phyloP scores from a whole-genome alignment of 805 yeast genomes.

The Lipomyces mesembrius region DNA sequence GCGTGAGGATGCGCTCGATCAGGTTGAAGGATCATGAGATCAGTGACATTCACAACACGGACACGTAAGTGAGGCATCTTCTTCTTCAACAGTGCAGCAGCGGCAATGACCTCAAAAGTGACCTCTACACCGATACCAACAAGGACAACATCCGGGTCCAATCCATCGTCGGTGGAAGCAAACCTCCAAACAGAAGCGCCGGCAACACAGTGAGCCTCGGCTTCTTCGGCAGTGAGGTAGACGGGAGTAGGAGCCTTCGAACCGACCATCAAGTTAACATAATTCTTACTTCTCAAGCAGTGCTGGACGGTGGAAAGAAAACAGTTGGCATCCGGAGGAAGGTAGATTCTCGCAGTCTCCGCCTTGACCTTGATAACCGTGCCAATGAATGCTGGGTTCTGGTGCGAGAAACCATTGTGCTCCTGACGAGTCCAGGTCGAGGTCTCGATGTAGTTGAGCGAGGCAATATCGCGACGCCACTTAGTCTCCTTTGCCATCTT shows the following conservation, averaged over 20 bases:
- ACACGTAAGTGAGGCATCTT: conserved; percentile 32
- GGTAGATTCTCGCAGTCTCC: conserved; percentile 36
- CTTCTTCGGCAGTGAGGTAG: conserved; percentile 36
- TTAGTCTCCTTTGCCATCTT: conserved; percentile 36
- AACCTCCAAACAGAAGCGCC: conserved; percentile 39
- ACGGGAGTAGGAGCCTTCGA: conserved; percentile 35
- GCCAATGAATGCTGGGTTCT: conserved; percentile 37
- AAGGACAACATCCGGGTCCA: conserved; percentile 38
- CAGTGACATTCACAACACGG: conserved; percentile 39
- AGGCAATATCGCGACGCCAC: conserved; percentile 35
- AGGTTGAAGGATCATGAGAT: conserved; percentile 35
- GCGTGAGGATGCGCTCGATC: conserved; percentile 35
- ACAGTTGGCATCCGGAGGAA: conserved; percentile 39
- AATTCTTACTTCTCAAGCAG: conserved; percentile 33
- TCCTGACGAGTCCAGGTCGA: conserved; percentile 40
- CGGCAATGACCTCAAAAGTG: conserved; percentile 38
- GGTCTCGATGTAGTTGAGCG: conserved; percentile 37
- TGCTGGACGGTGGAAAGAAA: conserved; percentile 34
- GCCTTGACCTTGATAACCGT: conserved; percentile 37
- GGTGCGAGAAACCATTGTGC: conserved; percentile 40
- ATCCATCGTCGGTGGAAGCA: conserved; percentile 36
- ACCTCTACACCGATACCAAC: conserved; percentile 38
- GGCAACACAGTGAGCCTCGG: conserved; percentile 37
- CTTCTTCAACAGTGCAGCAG: conserved; percentile 35
- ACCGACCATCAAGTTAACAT: conserved; percentile 37